These are phyloP conservation scores for Cutaneotrichosporon sp. DNA, from an alignment of 1,284 basidiomycete species.

Conservation along the genomic window DNA sequence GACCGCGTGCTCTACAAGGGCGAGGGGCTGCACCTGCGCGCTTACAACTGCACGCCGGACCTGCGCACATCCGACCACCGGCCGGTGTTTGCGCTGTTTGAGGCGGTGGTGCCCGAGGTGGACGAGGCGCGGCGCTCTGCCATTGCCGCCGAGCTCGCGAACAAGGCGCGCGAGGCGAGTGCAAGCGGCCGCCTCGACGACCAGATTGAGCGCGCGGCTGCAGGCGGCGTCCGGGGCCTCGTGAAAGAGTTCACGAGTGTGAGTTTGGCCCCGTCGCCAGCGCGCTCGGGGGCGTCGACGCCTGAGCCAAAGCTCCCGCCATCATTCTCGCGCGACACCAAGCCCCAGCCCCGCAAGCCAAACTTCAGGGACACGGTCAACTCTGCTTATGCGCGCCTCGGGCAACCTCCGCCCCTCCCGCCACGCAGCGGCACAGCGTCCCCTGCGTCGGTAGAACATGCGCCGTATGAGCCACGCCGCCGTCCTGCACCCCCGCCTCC, in stretches of 20 bases:
- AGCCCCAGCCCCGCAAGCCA: slow-evolving; percentile 3
- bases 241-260: slow-evolving; percentile 28
- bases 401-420: slow-evolving; percentile 23
- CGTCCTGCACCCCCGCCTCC: slow-evolving; percentile 17
- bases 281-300: slow-evolving; percentile 7
- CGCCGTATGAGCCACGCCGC: slow-evolving; percentile 19
- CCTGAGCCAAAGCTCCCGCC: slow-evolving; percentile 16
- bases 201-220: slow-evolving; percentile 18
- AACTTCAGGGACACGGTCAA: slow-evolving; percentile 5
- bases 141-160: slow-evolving; percentile 13
- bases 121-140: slow-evolving; percentile 70
- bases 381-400: slow-evolving; percentile 19
- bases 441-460: not conserved
- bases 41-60: slow-evolving; percentile 65
- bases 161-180: slow-evolving; percentile 13
- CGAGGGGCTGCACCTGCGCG: slow-evolving; percentile 40
- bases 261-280: slow-evolving; percentile 11
- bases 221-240: slow-evolving; percentile 27
- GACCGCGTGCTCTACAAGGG: slow-evolving; percentile 92
- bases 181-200: slow-evolving; percentile 18
- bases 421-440: slow-evolving; percentile 18
- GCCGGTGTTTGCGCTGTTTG: slow-evolving; percentile 86
- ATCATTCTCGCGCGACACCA: slow-evolving; percentile 18
- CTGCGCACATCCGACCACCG: slow-evolving; percentile 89
- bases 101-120: slow-evolving; percentile 72